Conservation (phyloP, 768 basidiomycete genomes). For the Psilocybe cubensis region DNA sequence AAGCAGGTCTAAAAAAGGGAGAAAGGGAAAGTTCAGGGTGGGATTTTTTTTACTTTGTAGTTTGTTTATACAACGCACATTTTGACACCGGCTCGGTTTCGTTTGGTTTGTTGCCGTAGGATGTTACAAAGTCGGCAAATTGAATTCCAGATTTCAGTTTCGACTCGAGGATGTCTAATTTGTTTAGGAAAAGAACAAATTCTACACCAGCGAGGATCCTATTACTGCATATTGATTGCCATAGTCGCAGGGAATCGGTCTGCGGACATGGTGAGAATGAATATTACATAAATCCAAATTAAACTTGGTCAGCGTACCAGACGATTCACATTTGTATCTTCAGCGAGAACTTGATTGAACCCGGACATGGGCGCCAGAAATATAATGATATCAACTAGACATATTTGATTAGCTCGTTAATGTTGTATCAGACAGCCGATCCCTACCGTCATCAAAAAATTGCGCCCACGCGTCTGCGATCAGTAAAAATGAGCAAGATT, state of each 20-base stretch:
- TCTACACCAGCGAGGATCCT: constrained; percentile 55
- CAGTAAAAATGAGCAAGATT: background rate
- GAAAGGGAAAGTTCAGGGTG: too few species aligned
- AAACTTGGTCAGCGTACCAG: constrained; percentile 45
- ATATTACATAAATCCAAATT: background rate
- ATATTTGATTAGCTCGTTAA: background rate
- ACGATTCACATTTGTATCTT: constrained; percentile 61
- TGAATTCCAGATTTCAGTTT: constrained; percentile 55
- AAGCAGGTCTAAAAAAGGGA: constrained; percentile 44
- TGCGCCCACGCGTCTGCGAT: constrained; percentile 64
- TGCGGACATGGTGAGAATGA: constrained; percentile 19
- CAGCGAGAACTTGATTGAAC: constrained; percentile 65
- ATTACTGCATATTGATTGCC: constrained; percentile 64
- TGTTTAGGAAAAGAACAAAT: constrained; percentile 66
- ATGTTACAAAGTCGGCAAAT: constrained; percentile 59
- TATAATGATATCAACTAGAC: constrained; percentile 61
- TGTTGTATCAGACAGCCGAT: background rate
- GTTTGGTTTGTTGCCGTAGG: constrained; percentile 56
- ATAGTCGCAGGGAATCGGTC: constrained; percentile 60
- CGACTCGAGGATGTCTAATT: constrained; percentile 58
- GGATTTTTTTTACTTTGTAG: too few species aligned
- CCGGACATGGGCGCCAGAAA: constrained; percentile 69
- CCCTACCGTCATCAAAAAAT: constrained; percentile 67
- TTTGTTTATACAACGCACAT: constrained; percentile 54
- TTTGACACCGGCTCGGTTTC: constrained; percentile 52